Base-by-base conservation (phyloP, 2,329 filamentous ascomycete species). In the Arthroderma sp. region DNA sequence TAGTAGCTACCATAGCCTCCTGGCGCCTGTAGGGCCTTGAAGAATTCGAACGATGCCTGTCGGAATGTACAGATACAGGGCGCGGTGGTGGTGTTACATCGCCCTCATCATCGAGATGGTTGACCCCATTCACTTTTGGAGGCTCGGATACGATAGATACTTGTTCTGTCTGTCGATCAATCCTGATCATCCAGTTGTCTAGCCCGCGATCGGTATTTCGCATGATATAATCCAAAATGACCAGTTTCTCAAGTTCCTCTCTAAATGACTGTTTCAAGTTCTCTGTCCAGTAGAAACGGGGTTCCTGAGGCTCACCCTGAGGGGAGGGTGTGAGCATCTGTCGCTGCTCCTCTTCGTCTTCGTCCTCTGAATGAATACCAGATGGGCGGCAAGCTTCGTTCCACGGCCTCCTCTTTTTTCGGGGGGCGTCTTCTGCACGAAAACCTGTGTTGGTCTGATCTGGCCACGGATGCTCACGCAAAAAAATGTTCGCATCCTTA, bases 121-220 rank as follows among this genome's bases (percentile, higher is more conserved):
- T 44, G n/a, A 44, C 46, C 41, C 64, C 56, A 42, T 80, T 76
- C 45, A 71, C 72, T 68, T 72, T 85, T 58, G 71, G 93, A 7
- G 88, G 86, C 48, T 95, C 87, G 0, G 86, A 86, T 10, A 83
- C 81, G 52, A 98, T 86, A 5, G 83, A 86, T 8, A 91, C 89
- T 56, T 83, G 77, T 57, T 91, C 79, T 2, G 76, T 80, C 54
- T 86, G 77, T 73, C 80, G 86, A 62, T 98, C 88, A 30, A 98
- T 85, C 63, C 86, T 91, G 59, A 98, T 87, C 91, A 98, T 98
- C 91, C 91, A 98, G 56, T 98, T 98, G 62, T 98, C 91, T 46
- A 95, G 71, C 1, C 91, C 91, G 65, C 91, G 78, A 62, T 98
- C 91, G 1, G 91, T 98, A 59, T 98, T 98, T 47, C 91, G 79